These are phyloP conservation scores for Xylariales sp. DNA, from an alignment of 2,329 filamentous ascomycete genomes.

Conservation along the genomic window DNA sequence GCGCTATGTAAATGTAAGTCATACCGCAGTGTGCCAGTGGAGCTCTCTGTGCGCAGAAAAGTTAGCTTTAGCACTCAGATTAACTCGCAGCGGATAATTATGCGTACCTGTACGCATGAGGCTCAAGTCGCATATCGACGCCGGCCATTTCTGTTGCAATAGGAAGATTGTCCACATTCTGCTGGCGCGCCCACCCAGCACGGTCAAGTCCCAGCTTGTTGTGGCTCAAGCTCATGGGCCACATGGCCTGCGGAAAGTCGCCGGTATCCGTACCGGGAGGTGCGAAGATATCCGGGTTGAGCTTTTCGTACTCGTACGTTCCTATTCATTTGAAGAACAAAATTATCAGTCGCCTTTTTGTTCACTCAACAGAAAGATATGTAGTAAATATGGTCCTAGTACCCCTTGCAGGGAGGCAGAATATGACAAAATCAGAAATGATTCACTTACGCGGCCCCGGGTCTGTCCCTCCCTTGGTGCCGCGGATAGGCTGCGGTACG, in stretches of 20 bases:
- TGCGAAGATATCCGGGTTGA: constrained; percentile 50
- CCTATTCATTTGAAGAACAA: too few relatives aligned
- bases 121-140: constrained; percentile 55
- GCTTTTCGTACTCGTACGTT: constrained; percentile 44
- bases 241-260: constrained; percentile 41
- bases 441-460: constrained; percentile 44
- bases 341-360: too few relatives aligned
- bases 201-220: constrained; percentile 39
- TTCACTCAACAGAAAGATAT: too few relatives aligned
- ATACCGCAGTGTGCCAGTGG: constrained; percentile 53
- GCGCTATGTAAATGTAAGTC: too few relatives aligned
- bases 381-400: too few relatives aligned
- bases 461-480: constrained; percentile 42
- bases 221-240: constrained; percentile 50
- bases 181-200: constrained; percentile 51
- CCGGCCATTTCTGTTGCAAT: constrained; percentile 47
- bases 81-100: too few relatives aligned
- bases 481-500: constrained; percentile 52
- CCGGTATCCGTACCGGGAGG: constrained; percentile 50
- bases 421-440: too few relatives aligned
- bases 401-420: too few relatives aligned
- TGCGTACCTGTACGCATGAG: constrained; percentile 53
- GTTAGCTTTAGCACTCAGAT: too few relatives aligned
- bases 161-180: constrained; percentile 48
- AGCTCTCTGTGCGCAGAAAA: too few relatives aligned